These are phyloP conservation scores for Zasmidium angulare DNA, from an alignment of 2,329 filamentous ascomycete species.

Conservation along the genomic window DNA sequence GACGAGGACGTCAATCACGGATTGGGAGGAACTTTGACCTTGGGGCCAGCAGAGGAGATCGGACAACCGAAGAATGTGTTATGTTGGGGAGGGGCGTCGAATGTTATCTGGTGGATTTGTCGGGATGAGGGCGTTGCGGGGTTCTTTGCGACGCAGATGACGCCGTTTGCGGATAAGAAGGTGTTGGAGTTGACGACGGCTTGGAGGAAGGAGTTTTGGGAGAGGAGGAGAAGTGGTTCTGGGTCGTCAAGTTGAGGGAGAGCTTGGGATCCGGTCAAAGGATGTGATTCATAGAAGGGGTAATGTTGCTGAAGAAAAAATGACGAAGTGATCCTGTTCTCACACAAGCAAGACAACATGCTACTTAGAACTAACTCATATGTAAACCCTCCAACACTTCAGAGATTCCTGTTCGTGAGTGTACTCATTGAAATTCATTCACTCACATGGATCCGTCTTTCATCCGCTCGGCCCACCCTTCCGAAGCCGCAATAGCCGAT, in stretches of 20 bases:
- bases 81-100: constrained; percentile 15
- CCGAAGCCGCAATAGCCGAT: background rate
- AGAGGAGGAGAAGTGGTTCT: too few relatives aligned
- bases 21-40: constrained; percentile 5
- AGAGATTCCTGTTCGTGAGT: too few relatives aligned
- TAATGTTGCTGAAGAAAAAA: too few relatives aligned
- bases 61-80: constrained; percentile 11
- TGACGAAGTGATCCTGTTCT: too few relatives aligned
- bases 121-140: constrained; percentile 10
- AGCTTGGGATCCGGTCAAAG: too few relatives aligned
- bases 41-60: constrained; percentile 2
- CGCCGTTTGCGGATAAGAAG: constrained; percentile 10
- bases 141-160: constrained; percentile 15
- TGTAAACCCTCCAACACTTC: too few relatives aligned
- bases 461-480: background rate
- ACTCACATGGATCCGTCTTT: background rate
- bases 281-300: too few relatives aligned
- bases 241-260: too few relatives aligned
- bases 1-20: constrained; percentile 14
- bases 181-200: constrained; percentile 7
- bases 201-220: constrained; percentile 18
- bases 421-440: too few relatives aligned
- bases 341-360: too few relatives aligned
- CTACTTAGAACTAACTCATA: too few relatives aligned
- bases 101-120: constrained; percentile 15